Evolutionary conservation across 495 filamentous ascomycete species (phyloP).

Genomic region (Xylaria longipes): DNA sequence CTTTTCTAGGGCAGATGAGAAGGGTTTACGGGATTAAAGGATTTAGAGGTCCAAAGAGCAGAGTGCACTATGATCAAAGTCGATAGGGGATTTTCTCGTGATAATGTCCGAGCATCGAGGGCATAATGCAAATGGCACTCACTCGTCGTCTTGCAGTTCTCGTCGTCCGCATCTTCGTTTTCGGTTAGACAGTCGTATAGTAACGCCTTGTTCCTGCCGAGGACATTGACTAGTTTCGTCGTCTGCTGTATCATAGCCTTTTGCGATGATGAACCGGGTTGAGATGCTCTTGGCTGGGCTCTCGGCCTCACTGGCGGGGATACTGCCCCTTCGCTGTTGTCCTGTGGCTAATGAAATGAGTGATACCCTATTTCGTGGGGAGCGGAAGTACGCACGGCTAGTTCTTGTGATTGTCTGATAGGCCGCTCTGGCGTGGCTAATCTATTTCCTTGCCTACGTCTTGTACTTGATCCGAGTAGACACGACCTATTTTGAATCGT

Average conservation of each 20-base stretch:
- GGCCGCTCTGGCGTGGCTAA: neutral
- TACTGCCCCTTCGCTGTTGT: neutral
- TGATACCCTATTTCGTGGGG: neutral
- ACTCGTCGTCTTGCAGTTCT: neutral
- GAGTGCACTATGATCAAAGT: neutral
- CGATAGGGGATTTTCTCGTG: neutral
- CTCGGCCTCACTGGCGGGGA: neutral
- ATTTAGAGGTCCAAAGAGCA: neutral
- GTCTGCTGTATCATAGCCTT: neutral
- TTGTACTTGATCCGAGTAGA: neutral
- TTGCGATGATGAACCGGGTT: neutral
- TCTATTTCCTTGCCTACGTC: neutral
- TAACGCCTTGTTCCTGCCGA: neutral
- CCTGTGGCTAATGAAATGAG: neutral
- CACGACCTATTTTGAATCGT: too few relatives aligned
- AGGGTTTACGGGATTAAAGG: neutral
- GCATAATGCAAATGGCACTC: neutral
- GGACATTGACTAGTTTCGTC: neutral
- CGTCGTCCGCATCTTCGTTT: neutral
- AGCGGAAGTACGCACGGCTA: neutral
- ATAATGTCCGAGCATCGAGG: neutral
- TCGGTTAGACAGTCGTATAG: neutral
- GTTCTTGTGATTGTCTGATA: neutral
- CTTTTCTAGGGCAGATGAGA: neutral
- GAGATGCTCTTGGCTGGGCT: neutral